These are phyloP conservation scores for Grosmannia penicillata DNA, from an alignment of 2,329 filamentous ascomycete species.

Conservation along the genomic window DNA sequence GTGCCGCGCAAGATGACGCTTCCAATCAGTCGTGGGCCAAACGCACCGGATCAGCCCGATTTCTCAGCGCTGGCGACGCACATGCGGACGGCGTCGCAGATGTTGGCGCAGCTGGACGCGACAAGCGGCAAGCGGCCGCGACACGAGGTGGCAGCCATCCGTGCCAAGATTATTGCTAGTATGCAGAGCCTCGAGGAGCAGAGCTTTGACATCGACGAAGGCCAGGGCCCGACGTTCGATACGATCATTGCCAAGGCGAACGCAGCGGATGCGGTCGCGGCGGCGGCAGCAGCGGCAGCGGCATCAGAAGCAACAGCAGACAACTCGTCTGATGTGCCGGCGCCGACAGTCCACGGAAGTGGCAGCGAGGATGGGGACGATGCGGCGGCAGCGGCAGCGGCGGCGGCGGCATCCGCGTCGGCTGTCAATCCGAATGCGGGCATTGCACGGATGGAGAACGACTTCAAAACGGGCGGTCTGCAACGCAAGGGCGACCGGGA, in stretches of 20 bases:
- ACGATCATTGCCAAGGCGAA: conserved; percentile 64
- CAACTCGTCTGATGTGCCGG: too few species aligned
- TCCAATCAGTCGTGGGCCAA: conserved; percentile 28
- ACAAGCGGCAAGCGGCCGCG: conserved; percentile 68
- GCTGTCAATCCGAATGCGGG: conserved; percentile 55
- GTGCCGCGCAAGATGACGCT: conserved; percentile 43
- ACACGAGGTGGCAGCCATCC: conserved; percentile 68
- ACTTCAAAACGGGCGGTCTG: conserved; percentile 73
- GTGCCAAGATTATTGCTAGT: conserved; percentile 76
- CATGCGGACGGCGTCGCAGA: conserved; percentile 76
- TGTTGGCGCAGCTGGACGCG: conserved; percentile 70
- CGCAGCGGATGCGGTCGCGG: conserved; percentile 27
- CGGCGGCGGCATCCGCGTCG: conserved; percentile 24
- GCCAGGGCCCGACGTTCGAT: conserved; percentile 62
- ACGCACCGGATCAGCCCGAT: conserved; percentile 55
- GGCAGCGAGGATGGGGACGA: conserved; percentile 1
- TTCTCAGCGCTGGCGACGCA: conserved; percentile 73
- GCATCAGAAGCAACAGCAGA: neutral
- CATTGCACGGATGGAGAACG: conserved; percentile 76
- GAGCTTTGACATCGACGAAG: conserved; percentile 63
- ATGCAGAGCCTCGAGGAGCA: conserved; percentile 83
- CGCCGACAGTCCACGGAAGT: neutral
- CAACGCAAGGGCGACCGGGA: conserved; percentile 70
- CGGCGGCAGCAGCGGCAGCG: neutral
- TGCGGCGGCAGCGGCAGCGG: conserved; percentile 15